Evolutionary conservation across 495 filamentous ascomycete species (phyloP).

Genomic region (Mytilinidion resinicola): DNA sequence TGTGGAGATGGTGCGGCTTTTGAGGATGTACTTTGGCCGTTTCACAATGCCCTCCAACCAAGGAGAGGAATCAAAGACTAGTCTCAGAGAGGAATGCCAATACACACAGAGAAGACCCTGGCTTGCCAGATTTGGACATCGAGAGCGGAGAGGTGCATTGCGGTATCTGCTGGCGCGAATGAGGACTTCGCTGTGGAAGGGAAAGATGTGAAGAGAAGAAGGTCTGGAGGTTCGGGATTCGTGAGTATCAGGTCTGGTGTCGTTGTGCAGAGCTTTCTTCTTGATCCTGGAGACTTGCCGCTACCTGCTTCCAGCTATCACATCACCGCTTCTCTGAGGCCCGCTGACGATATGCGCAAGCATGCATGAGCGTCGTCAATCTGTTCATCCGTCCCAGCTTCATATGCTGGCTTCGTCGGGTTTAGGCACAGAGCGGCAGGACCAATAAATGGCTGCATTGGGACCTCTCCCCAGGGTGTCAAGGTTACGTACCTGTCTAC

Average conservation of each 20-base stretch:
- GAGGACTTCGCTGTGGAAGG: constrained; percentile 8
- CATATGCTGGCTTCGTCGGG: too few species aligned
- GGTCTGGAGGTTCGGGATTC: constrained; percentile 4
- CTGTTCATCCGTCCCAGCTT: too few species aligned
- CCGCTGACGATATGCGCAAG: too few species aligned
- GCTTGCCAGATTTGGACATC: constrained; percentile 29
- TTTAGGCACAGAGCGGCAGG: neutral
- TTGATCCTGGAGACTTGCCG: constrained; percentile 1
- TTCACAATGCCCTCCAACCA: constrained; percentile 18
- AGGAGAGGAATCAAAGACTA: constrained; percentile 39
- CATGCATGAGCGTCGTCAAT: too few species aligned
- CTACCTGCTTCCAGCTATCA: too few species aligned
- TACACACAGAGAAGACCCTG: constrained; percentile 56
- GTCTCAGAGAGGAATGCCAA: constrained; percentile 37
- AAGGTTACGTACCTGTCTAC: constrained; percentile 90
- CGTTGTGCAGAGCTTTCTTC: neutral
- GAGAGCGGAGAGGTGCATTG: constrained; percentile 36
- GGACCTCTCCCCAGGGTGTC: constrained; percentile 95
- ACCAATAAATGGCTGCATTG: constrained; percentile 33
- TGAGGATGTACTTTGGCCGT: constrained; percentile 41
- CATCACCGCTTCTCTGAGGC: too few species aligned
- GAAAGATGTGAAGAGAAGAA: neutral
- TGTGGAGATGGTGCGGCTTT: constrained; percentile 34
- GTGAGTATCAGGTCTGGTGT: too few species aligned
- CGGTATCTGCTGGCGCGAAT: constrained; percentile 34